Conservation (phyloP, 164 flowering plant species). For the Kingdonia uniflora region DNA sequence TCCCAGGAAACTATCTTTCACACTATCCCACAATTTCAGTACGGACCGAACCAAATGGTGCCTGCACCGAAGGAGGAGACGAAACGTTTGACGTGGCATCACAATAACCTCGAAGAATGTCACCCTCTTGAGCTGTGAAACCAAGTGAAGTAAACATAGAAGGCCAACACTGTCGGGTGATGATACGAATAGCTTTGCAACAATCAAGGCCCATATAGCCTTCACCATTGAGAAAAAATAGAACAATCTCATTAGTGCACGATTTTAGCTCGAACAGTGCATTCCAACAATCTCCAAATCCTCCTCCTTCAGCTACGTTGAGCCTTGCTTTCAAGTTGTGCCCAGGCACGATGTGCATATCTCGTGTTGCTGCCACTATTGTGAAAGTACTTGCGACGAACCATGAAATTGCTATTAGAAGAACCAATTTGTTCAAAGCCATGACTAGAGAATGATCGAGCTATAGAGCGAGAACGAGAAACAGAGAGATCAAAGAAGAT, state of each 20-base stretch:
- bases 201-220: neutral
- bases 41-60: too few relatives aligned
- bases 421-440: neutral
- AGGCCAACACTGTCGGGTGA: slow-evolving; percentile 2
- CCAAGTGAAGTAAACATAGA: slow-evolving; percentile 3
- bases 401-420: neutral
- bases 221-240: neutral
- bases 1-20: too few relatives aligned
- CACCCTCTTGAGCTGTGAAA: slow-evolving; percentile 2
- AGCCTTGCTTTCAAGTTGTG: neutral
- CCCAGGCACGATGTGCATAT: neutral
- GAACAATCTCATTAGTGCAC: too few relatives aligned
- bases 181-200: neutral
- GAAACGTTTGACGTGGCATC: neutral
- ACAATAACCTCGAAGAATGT: neutral
- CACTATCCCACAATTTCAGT: too few relatives aligned
- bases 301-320: neutral
- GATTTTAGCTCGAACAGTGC: neutral
- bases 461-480: too few relatives aligned
- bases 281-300: neutral
- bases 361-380: neutral
- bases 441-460: neutral
- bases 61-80: too few relatives aligned
- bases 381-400: neutral
- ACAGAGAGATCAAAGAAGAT: too few relatives aligned